These are phyloP conservation scores for Ilyonectria robusta DNA, from an alignment of 2,329 filamentous ascomycete genomes.

Conservation along the genomic window DNA sequence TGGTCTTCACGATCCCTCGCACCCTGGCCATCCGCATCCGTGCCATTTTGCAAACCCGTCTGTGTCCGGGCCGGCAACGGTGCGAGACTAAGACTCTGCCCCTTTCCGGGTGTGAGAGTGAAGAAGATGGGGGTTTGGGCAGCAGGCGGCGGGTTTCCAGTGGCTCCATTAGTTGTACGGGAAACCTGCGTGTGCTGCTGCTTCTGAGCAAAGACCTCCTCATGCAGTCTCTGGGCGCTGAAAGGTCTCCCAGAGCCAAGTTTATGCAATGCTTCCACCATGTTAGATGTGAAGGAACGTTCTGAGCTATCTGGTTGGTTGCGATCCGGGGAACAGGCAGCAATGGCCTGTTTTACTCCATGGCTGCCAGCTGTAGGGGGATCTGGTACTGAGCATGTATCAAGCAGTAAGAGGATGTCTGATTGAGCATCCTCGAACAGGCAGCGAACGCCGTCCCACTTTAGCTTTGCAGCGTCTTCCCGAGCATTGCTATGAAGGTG, in stretches of 20 bases:
- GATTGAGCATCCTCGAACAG: constrained; percentile 74
- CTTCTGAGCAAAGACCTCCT: constrained; percentile 65
- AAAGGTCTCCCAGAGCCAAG: constrained; percentile 69
- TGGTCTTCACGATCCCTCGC: constrained; percentile 53
- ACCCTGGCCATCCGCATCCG: constrained; percentile 43
- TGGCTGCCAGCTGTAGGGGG: constrained; percentile 64
- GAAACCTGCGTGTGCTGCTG: constrained; percentile 59
- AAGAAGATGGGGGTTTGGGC: constrained; percentile 66
- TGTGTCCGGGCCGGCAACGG: constrained; percentile 57
- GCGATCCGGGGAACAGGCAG: constrained; percentile 69
- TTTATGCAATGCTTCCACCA: constrained; percentile 69
- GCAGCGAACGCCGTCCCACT: constrained; percentile 74
- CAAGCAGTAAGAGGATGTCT: constrained; percentile 74
- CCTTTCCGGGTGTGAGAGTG: constrained; percentile 68
- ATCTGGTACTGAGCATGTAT: constrained; percentile 72
- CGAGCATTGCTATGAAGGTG: constrained; percentile 64
- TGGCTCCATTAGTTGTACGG: constrained; percentile 63
- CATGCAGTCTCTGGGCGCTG: constrained; percentile 68
- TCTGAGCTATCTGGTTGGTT: constrained; percentile 59
- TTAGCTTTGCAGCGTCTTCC: constrained; percentile 72
- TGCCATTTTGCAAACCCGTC: constrained; percentile 48
- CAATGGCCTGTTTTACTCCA: constrained; percentile 74
- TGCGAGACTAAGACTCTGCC: constrained; percentile 67
- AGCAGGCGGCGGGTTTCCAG: constrained; percentile 51
- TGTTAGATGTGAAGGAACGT: constrained; percentile 71